phyloP scores from a whole-genome alignment of 129 eudicot genomes.

The Flaveria brownii region DNA sequence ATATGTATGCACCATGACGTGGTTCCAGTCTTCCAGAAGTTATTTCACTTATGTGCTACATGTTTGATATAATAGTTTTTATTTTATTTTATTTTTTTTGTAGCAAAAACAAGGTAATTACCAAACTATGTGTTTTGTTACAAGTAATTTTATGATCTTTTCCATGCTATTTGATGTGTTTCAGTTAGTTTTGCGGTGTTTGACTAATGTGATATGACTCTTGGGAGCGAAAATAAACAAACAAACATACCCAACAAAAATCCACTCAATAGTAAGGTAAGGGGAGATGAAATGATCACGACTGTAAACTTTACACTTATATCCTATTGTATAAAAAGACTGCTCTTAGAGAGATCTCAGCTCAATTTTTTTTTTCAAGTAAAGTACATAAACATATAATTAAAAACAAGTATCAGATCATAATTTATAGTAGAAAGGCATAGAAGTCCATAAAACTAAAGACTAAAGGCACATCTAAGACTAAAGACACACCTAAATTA shows the following conservation, averaged over 20 bases:
- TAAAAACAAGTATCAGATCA: too few relatives aligned
- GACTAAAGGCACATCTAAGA: too few relatives aligned
- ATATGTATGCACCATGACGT: conserved; percentile 1
- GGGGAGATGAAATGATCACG: neutral
- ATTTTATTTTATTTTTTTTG: neutral
- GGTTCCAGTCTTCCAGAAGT: neutral
- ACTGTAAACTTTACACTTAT: neutral
- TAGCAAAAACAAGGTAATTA: neutral
- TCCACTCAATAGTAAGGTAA: neutral
- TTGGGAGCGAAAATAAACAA: neutral
- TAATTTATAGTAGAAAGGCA: too few relatives aligned
- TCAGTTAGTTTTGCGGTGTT: neutral
- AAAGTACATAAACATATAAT: too few relatives aligned
- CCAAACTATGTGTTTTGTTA: neutral
- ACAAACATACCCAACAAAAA: neutral
- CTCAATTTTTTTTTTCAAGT: too few relatives aligned
- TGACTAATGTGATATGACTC: neutral
- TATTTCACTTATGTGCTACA: neutral
- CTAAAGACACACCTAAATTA: too few relatives aligned
- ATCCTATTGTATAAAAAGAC: too few relatives aligned
- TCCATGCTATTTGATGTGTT: neutral
- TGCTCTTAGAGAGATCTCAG: too few relatives aligned
- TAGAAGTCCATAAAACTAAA: too few relatives aligned
- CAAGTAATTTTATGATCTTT: neutral
- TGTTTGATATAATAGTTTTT: neutral